A percentile compares a stretch with the other conserved stretches of the same genome.
Conservation (phyloP, 768 basidiomycete genomes). For the Termitomyces sp. region DNA sequence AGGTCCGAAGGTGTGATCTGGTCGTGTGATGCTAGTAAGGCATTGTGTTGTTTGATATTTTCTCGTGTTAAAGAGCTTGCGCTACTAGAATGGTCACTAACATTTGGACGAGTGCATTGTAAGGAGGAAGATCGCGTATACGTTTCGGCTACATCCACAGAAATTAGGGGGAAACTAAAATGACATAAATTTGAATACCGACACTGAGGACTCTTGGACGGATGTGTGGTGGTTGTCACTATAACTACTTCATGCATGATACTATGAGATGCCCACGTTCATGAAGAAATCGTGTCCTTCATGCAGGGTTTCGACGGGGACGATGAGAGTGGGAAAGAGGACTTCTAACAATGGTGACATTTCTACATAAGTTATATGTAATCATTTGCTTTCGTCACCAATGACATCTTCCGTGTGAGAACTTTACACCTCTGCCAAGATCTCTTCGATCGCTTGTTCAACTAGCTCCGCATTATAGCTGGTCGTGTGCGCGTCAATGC, state of each 20-base stretch:
- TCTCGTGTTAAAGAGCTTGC: conserved; percentile 11
- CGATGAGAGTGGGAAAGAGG: background rate
- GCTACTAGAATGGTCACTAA: conserved; percentile 1
- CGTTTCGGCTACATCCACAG: background rate
- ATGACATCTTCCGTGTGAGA: conserved; percentile 8
- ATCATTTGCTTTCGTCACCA: conserved; percentile 8
- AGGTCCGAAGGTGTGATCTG: background rate
- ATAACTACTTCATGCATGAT: background rate
- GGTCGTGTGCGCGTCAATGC: conserved; percentile 12
- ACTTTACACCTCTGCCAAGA: conserved; percentile 13
- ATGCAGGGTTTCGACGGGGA: background rate
- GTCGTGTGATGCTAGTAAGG: conserved; percentile 5
- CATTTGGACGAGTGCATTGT: background rate
- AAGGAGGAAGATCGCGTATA: background rate
- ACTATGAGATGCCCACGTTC: background rate
- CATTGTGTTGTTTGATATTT: conserved; percentile 11
- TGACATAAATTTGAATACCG: conserved; percentile 1
- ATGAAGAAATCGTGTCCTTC: background rate
- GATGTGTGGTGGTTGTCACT: background rate
- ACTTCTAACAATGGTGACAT: background rate
- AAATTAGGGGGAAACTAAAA: background rate
- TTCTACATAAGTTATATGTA: conserved; percentile 7
- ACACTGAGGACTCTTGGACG: background rate
- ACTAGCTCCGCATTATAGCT: conserved; percentile 44
- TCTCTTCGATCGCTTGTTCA: conserved; percentile 31